These are phyloP conservation scores for Penicillium subrubescens DNA, from an alignment of 495 filamentous ascomycete species.

Conservation along the genomic window DNA sequence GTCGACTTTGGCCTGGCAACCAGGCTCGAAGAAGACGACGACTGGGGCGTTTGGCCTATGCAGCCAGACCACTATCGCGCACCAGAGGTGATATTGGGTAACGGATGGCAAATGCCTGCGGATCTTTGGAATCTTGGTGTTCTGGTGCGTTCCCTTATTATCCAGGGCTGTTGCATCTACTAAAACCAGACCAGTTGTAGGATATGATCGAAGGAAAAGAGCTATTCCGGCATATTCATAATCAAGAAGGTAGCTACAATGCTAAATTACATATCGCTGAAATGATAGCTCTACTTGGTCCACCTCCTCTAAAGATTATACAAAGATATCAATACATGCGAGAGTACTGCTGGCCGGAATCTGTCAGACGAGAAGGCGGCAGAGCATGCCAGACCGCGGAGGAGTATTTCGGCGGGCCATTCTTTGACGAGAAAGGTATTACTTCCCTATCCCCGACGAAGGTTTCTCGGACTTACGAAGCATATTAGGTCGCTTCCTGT, in stretches of 20 bases:
- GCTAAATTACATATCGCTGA: conserved; percentile 46
- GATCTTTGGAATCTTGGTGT: conserved; percentile 54
- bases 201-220: conserved; percentile 52
- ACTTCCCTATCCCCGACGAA: conserved; percentile 25
- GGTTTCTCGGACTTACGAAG: conserved; percentile 31
- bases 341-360: conserved; percentile 37
- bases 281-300: conserved; percentile 51
- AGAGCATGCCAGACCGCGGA: conserved; percentile 38
- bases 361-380: conserved; percentile 37
- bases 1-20: conserved; percentile 89
- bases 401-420: conserved; percentile 42
- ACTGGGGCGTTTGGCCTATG: conserved; percentile 45
- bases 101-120: conserved; percentile 41
- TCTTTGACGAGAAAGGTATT: conserved; percentile 41
- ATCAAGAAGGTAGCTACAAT: conserved; percentile 35
- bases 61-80: conserved; percentile 49
- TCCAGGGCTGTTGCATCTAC: conserved; percentile 26
- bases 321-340: conserved; percentile 43
- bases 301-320: conserved; percentile 45
- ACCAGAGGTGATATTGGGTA: conserved; percentile 50
- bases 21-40: conserved; percentile 48
- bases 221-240: conserved; percentile 44
- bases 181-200: conserved; percentile 46
- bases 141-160: conserved; percentile 41
- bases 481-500: conserved; percentile 39